Evolutionary conservation across 306 rosid genomes (phyloP).

Genomic region (Trifolium dubium): DNA sequence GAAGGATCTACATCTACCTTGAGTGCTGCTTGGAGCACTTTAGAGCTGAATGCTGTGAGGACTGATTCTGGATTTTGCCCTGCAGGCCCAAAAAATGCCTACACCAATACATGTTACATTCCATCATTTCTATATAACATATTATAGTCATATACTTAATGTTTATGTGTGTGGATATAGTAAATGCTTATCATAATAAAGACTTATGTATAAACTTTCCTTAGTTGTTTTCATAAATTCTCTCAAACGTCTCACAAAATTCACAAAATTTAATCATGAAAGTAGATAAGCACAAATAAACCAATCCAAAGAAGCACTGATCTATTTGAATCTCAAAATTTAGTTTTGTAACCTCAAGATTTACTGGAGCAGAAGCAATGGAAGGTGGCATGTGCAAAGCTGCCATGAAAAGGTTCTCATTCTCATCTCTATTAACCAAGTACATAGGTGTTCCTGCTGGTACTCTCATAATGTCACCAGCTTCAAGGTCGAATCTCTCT

Average conservation of each 20-base stretch:
- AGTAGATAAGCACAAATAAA: too few species aligned
- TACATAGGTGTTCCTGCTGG: conserved; percentile 65
- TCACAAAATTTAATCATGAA: too few species aligned
- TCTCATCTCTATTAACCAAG: conserved; percentile 63
- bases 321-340: too few species aligned
- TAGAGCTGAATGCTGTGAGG: conserved; percentile 65
- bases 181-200: too few species aligned
- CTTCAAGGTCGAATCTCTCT: conserved; percentile 54
- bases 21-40: conserved; percentile 64
- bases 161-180: too few species aligned
- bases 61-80: conserved; percentile 68
- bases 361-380: conserved; percentile 52
- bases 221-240: too few species aligned
- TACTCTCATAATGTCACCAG: conserved; percentile 59
- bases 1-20: conserved; percentile 39
- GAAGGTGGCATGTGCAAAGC: conserved; percentile 40
- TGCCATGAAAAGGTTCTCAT: conserved; percentile 56
- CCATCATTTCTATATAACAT: too few species aligned
- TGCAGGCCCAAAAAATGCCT: conserved; percentile 60
- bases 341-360: conserved; percentile 47
- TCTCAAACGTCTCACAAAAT: too few species aligned
- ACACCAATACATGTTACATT: neutral
- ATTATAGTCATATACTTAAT: too few species aligned
- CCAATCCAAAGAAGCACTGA: too few species aligned
- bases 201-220: too few species aligned